Conservation (phyloP, 352 stramenopile genomes). For the Phytophthora foliorum region DNA sequence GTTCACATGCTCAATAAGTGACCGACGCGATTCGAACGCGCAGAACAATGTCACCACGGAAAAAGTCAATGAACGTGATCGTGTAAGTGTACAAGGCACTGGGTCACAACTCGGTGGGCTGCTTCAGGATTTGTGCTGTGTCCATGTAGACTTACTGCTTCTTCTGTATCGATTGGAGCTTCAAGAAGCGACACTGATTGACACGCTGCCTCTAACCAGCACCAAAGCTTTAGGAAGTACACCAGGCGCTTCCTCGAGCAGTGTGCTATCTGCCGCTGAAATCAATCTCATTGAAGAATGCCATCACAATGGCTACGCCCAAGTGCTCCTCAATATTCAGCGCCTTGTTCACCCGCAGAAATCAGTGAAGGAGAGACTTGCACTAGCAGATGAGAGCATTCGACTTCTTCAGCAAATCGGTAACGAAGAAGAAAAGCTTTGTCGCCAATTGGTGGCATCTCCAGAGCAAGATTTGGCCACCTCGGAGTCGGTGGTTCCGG, state of each 20-base stretch:
- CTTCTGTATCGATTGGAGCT: slow-evolving; percentile 69
- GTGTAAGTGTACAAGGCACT: slow-evolving; percentile 59
- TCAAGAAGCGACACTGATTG: slow-evolving; percentile 46
- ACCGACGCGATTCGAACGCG: slow-evolving; percentile 6
- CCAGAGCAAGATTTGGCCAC: background rate
- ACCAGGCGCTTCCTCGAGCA: slow-evolving; percentile 3
- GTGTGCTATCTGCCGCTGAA: slow-evolving; percentile 28
- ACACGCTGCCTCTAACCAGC: slow-evolving; percentile 32
- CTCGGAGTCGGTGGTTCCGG: slow-evolving; percentile 31
- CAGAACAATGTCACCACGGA: slow-evolving; percentile 15
- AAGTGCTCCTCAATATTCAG: slow-evolving; percentile 57
- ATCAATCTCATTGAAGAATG: slow-evolving; percentile 53
- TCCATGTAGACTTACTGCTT: slow-evolving; percentile 63
- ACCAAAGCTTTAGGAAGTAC: slow-evolving; percentile 5
- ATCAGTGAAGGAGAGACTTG: slow-evolving; percentile 23
- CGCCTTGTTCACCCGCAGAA: slow-evolving; percentile 35
- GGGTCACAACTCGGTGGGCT: slow-evolving; percentile 63
- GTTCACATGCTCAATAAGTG: slow-evolving; percentile 51
- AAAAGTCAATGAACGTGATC: slow-evolving; percentile 29
- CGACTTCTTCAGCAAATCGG: slow-evolving; percentile 52
- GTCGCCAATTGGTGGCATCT: slow-evolving; percentile 11
- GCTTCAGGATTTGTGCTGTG: slow-evolving; percentile 65
- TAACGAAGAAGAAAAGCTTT: slow-evolving; percentile 54
- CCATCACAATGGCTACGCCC: slow-evolving; percentile 62
- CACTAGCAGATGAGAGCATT: slow-evolving; percentile 51